phyloP scores from a whole-genome alignment of 345 rosid species.

The Mallotus nudiflorus region DNA sequence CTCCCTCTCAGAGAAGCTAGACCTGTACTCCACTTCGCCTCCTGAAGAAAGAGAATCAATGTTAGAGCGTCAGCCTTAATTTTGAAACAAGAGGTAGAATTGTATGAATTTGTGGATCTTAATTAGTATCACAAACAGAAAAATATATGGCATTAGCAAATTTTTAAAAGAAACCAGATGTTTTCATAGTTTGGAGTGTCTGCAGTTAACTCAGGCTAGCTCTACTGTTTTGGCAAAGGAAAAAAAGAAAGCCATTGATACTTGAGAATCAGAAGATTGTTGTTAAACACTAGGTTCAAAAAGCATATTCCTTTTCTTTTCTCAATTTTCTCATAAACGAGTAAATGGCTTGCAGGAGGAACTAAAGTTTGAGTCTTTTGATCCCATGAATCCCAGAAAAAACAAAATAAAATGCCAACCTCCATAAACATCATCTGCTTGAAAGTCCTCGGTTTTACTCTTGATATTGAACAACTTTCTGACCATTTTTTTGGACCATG shows the following conservation, averaged over 20 bases:
- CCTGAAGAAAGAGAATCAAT: constrained; percentile 37
- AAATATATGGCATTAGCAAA: not conserved
- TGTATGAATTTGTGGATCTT: not conserved
- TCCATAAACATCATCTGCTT: constrained; percentile 71
- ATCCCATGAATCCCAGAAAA: not conserved
- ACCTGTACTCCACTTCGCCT: constrained; percentile 63
- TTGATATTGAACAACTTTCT: constrained; percentile 92
- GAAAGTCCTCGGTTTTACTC: constrained; percentile 83
- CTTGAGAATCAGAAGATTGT: constrained; percentile 13
- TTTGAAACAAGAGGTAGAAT: not conserved
- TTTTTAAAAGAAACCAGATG: not conserved
- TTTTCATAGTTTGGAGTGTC: not conserved
- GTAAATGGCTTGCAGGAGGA: not conserved
- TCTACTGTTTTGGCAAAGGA: not conserved
- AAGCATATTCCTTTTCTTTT: constrained; percentile 13
- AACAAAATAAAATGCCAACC: constrained; percentile 47
- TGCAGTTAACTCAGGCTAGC: constrained; percentile 6
- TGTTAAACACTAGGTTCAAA: constrained; percentile 1
- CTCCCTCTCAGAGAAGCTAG: constrained; percentile 81
- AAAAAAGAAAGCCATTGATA: not conserved
- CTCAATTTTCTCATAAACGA: constrained; percentile 18
- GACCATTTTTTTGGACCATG: constrained; percentile 94
- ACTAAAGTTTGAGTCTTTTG: not conserved
- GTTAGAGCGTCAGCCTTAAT: constrained; percentile 12
- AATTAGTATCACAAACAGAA: not conserved